A percentile compares a stretch with the other conserved stretches of the same genome.
Conservation (phyloP, 2,329 filamentous ascomycete species). For the Sporothrix euskadiensis region DNA sequence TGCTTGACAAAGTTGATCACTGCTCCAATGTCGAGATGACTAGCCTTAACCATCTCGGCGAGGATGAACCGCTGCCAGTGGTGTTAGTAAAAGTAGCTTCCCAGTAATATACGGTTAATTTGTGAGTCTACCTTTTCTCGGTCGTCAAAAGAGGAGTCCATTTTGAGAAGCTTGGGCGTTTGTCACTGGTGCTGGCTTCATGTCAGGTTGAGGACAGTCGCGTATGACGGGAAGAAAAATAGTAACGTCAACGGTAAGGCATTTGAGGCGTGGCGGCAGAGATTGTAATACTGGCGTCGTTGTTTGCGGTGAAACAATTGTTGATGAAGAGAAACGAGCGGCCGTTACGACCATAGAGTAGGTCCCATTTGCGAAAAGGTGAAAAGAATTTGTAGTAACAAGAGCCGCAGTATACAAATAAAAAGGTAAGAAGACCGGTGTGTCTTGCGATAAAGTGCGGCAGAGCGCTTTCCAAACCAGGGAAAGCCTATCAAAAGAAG, state of each 20-base stretch:
- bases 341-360: neutral
- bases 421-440: neutral
- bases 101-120: too few species aligned
- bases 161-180: slow-evolving; percentile 34
- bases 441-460: neutral
- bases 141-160: slow-evolving; percentile 52
- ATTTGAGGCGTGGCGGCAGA: slow-evolving; percentile 38
- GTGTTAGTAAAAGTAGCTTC: slow-evolving; percentile 1
- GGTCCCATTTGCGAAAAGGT: neutral
- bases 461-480: neutral
- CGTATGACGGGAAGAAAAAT: slow-evolving; percentile 36
- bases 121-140: slow-evolving; percentile 50
- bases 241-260: slow-evolving; percentile 38
- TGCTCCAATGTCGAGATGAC: slow-evolving; percentile 49
- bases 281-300: neutral
- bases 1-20: slow-evolving; percentile 51
- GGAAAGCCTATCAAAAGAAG: neutral
- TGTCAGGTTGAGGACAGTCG: slow-evolving; percentile 34
- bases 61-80: slow-evolving; percentile 56
- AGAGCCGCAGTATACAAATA: neutral
- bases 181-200: slow-evolving; percentile 28
- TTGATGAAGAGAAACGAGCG: neutral
- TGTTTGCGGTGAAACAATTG: neutral
- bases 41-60: slow-evolving; percentile 60
- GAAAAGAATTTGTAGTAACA: neutral